Percentiles rank a stretch among this genome's conserved stretches.
Conservation (phyloP, 2,329 filamentous ascomycete species). For the Sclerotinia spermophila region DNA sequence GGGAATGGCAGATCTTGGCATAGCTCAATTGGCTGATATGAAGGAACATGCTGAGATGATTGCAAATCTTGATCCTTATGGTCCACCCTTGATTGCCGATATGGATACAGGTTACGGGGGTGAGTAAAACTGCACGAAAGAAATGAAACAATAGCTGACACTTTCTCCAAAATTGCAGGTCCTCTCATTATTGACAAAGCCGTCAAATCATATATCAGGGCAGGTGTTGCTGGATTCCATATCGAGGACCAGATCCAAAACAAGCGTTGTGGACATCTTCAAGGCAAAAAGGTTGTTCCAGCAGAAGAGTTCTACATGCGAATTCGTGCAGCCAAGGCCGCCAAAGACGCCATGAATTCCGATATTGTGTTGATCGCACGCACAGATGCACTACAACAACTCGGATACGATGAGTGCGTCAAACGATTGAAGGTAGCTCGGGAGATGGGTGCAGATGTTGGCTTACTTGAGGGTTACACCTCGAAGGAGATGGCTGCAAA, state of each 20-base stretch:
- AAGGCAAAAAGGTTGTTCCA: slow-evolving; percentile 56
- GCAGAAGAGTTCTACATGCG: slow-evolving; percentile 49
- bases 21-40: slow-evolving; percentile 51
- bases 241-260: slow-evolving; percentile 60
- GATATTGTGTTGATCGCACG: slow-evolving; percentile 63
- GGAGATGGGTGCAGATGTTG: slow-evolving; percentile 55
- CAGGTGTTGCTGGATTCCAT: slow-evolving; percentile 57
- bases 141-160: not conserved
- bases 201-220: slow-evolving; percentile 49
- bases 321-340: slow-evolving; percentile 53
- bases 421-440: slow-evolving; percentile 48
- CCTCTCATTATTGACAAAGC: slow-evolving; percentile 48
- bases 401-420: slow-evolving; percentile 56
- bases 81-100: slow-evolving; percentile 50
- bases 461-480: slow-evolving; percentile 57
- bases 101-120: slow-evolving; percentile 47
- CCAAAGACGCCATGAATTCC: slow-evolving; percentile 46
- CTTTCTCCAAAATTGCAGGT: slow-evolving; percentile 3
- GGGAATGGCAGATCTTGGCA: slow-evolving; percentile 48
- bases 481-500: slow-evolving; percentile 47
- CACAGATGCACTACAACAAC: slow-evolving; percentile 56
- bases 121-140: slow-evolving; percentile 28
- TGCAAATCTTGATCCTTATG: slow-evolving; percentile 46
- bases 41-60: slow-evolving; percentile 51
- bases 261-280: slow-evolving; percentile 64